Evolutionary conservation across 192 early-diverging fungal genomes (phyloP).

Genomic region (Coemansia sp.): DNA sequence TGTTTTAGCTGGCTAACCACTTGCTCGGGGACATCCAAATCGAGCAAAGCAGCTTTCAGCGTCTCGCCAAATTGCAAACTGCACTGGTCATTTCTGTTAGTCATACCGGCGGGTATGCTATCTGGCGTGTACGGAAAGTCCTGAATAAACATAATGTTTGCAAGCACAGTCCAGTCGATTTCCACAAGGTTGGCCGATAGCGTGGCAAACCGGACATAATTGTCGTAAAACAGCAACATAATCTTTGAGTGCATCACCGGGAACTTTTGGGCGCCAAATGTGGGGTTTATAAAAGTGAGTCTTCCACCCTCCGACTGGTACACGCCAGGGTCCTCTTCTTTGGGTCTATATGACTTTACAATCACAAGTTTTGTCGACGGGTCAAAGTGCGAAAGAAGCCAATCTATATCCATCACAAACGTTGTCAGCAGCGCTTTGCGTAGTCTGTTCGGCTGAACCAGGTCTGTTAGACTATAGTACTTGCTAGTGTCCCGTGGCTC

Average conservation of each 20-base stretch:
- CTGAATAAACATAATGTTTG: conserved; percentile 68
- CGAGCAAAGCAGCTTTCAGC: conserved; percentile 47
- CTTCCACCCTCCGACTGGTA: conserved; percentile 29
- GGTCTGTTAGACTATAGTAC: conserved; percentile 8
- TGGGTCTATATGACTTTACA: conserved; percentile 25
- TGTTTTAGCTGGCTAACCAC: conserved; percentile 41
- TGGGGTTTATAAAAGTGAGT: conserved; percentile 52
- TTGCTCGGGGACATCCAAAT: conserved; percentile 56
- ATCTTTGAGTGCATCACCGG: conserved; percentile 65
- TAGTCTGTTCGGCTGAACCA: conserved; percentile 24
- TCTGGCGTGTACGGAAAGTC: conserved; percentile 52
- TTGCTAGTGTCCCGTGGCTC: conserved; percentile 3
- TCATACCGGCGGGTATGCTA: neutral
- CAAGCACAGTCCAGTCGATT: conserved; percentile 59
- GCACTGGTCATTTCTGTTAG: neutral
- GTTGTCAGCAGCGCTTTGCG: conserved; percentile 60
- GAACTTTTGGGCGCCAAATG: conserved; percentile 39
- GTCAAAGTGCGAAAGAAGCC: conserved; percentile 51
- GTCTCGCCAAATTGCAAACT: conserved; percentile 52
- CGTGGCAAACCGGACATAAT: conserved; percentile 59
- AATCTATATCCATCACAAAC: conserved; percentile 55
- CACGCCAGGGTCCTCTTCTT: conserved; percentile 12
- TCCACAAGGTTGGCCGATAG: conserved; percentile 62
- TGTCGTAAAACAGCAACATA: conserved; percentile 63
- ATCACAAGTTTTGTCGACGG: conserved; percentile 31